Evolutionary conservation across 768 basidiomycete species (phyloP).

Genomic region (Tylopilus felleus): DNA sequence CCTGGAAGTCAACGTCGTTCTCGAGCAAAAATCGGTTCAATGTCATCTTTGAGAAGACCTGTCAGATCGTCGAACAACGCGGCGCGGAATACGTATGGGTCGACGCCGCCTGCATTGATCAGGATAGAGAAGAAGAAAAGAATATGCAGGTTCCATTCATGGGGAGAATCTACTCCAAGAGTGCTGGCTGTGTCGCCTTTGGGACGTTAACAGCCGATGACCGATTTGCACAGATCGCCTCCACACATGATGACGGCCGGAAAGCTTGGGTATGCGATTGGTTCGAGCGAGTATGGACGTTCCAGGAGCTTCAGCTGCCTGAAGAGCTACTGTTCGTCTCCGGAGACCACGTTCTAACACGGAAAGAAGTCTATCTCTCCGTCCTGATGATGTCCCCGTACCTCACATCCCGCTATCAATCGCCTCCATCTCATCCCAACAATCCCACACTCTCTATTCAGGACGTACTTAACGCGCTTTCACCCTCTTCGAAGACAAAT

Average conservation of each 20-base stretch:
- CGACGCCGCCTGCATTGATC: constrained; percentile 9
- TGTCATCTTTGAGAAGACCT: not conserved
- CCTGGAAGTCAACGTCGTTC: constrained; percentile 4
- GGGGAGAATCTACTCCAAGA: constrained; percentile 3
- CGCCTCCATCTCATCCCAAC: not conserved
- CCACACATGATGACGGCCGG: constrained; percentile 1
- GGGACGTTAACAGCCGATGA: not conserved
- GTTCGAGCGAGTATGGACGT: constrained; percentile 16
- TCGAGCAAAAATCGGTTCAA: constrained; percentile 8
- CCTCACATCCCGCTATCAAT: not conserved
- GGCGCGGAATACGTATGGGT: constrained; percentile 9
- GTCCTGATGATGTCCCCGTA: constrained; percentile 12
- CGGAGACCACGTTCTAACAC: constrained; percentile 4
- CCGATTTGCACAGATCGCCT: not conserved
- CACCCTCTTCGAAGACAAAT: constrained; percentile 3
- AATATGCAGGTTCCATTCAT: constrained; percentile 8
- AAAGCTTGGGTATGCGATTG: constrained; percentile 13
- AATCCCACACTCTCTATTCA: constrained; percentile 2
- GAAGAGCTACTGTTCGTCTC: constrained; percentile 6
- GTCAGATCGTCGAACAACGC: not conserved
- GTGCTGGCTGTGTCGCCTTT: constrained; percentile 10
- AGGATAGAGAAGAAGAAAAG: not conserved
- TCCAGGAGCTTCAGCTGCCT: constrained; percentile 12
- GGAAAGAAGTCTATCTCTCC: constrained; percentile 4
- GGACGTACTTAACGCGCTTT: constrained; percentile 8